Evolutionary conservation across 176 grass and related monocot genomes (phyloP), one percentile per base, ranked within the genome.

Genomic region (Oryza brachyantha): DNA sequence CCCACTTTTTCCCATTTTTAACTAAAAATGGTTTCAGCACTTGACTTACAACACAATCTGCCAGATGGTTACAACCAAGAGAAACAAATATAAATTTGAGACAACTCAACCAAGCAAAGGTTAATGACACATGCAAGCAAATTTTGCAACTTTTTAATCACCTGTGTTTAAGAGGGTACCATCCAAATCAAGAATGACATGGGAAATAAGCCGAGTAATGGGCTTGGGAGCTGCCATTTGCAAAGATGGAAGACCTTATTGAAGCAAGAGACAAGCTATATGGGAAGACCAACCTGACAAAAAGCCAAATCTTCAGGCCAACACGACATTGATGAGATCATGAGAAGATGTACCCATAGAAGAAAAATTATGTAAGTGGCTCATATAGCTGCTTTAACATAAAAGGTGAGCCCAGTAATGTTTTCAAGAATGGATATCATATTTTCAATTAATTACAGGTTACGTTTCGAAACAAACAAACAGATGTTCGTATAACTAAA

Each of bases 111-210:
- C 59, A 77, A 55, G 24, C n/a, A 79, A 61, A 19, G 2, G 14
- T 41, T 5, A 79, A 66, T 13, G 32, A 10, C 13, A 41, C 54
- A 36, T 38, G 31, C 16, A 61, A 2, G 36, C 8, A 60, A 32
- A 43, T 9, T 66, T 32, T 54, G 14, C 43, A 83, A 73, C 27
- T 76, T 39, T 78, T 14, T 19, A 73, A 61, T 59, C 70, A 94
- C 96, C 96, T 91, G 92, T 98, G 66, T 98, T 98, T 74, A 94
- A 72, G 74, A 98, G 92, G 58, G 96, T 98, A 63, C 92, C 96
- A 74, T 98, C 96, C 86, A 98, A 83, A 80, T 94, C 96, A 55
- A 98, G 87, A 83, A 98, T 94, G 67, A 98, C 96, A 85, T 93
- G 85, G 13, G 92, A 91, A 86, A 90, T 68, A 55, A 90, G 59